Evolutionary conservation across 164 flowering plant species (phyloP), one percentile per base, ranked within the genome.

Genomic region (Kalanchoe fedtschenkoi): DNA sequence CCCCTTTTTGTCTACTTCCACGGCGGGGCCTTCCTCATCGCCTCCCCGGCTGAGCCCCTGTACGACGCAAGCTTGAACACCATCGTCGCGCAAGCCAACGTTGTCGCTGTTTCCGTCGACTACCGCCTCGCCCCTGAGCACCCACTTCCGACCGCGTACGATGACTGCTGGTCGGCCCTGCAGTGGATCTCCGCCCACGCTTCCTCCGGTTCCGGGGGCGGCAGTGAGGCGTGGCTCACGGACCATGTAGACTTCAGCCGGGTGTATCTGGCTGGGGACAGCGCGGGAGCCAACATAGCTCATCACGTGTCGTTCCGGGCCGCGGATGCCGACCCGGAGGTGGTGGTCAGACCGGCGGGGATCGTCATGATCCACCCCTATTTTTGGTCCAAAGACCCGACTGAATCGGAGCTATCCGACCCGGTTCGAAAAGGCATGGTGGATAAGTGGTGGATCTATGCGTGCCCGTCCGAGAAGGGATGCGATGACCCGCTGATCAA

Each of bases 81-180:
- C 16, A n/a, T 84, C 0, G 83, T 70, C 1, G 64, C 67, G 17
- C 69, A 58, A 30, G 72, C 80, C 11, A 68, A 77, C 38, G 68
- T 58, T 42, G 35, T 84, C 34, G 66, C 69, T 28, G 64, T 80
- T 43, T 77, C 85, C 1, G 77, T 82, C 0, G 64, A 75, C 67
- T 84, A 82, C 76, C 65, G 89, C 34, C 34, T 47, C 16, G 84
- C 79, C 0, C 89, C 89, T 0, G 89, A 84, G 65, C 61, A 77
- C 60, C 83, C 75, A 0, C 82, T 82, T 21, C 87, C 83, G 0
- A 63, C 73, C 1, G 89, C 89, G 32, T 76, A 77, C 35, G 74
- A 78, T 0, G 89, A 84, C 61, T 71, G 78, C 1, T 69, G 69
- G 71, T 77, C 55, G 0, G 81, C 75, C 0, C 63, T 82, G 14